These are phyloP conservation scores for Globisporangium uncinulatum DNA, from an alignment of 352 stramenopile genomes.

Conservation along the genomic window DNA sequence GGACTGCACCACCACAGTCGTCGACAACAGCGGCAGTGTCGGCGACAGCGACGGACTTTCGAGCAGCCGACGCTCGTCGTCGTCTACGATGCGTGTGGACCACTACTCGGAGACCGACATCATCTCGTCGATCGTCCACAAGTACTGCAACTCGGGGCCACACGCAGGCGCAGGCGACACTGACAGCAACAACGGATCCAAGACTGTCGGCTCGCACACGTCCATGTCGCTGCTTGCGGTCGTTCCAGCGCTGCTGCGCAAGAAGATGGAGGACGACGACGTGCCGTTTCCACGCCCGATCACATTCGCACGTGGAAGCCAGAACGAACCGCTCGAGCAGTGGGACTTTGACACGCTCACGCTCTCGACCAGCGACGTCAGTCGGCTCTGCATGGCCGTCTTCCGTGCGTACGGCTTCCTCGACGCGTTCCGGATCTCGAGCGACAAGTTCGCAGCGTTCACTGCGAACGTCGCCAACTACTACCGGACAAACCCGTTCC, in stretches of 20 bases:
- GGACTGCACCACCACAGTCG: slow-evolving; percentile 26
- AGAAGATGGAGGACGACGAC: slow-evolving; percentile 48
- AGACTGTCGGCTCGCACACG: background rate
- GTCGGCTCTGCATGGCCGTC: slow-evolving; percentile 34
- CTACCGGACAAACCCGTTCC: slow-evolving; percentile 73
- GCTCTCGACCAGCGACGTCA: slow-evolving; percentile 32
- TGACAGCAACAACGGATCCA: background rate
- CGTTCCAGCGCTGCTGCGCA: slow-evolving; percentile 23
- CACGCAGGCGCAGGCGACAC: background rate
- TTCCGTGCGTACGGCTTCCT: slow-evolving; percentile 51
- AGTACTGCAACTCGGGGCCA: slow-evolving; percentile 29
- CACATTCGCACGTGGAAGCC: slow-evolving; percentile 22
- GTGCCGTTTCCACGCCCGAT: slow-evolving; percentile 59
- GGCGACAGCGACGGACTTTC: too few relatives aligned
- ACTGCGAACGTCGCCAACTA: slow-evolving; percentile 53
- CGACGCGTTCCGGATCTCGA: slow-evolving; percentile 44
- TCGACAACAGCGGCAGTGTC: background rate
- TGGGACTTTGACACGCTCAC: slow-evolving; percentile 45
- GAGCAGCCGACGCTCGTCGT: slow-evolving; percentile 16
- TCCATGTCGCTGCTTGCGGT: slow-evolving; percentile 15
- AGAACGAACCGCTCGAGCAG: slow-evolving; percentile 41
- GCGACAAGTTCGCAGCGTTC: slow-evolving; percentile 50
- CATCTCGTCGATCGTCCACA: slow-evolving; percentile 58
- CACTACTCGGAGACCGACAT: slow-evolving; percentile 44
- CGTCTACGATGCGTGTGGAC: slow-evolving; percentile 17